Conservation (phyloP, 2,329 filamentous ascomycete species). For the Spiromastix sp. region DNA sequence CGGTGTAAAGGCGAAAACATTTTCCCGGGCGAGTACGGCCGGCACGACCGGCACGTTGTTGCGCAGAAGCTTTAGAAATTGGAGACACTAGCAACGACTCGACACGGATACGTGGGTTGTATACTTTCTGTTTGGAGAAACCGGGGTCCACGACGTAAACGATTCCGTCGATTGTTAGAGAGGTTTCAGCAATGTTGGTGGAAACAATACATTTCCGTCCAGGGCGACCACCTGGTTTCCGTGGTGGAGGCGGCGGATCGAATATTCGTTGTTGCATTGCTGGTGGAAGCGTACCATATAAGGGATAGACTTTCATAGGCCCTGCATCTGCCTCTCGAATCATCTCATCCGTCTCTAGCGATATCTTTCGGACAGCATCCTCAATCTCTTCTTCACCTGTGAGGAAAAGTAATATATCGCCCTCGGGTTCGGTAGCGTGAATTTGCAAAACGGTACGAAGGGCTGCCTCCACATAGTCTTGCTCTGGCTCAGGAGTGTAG, state of each 20-base stretch:
- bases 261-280: constrained; percentile 93
- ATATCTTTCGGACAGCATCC: constrained; percentile 86
- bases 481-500: constrained; percentile 91
- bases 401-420: constrained; percentile 87
- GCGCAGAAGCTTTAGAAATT: constrained; percentile 93
- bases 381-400: constrained; percentile 99
- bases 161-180: constrained; percentile 94
- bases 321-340: constrained; percentile 83
- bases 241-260: constrained; percentile 68
- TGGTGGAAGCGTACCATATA: constrained; percentile 88
- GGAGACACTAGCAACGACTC: constrained; percentile 96
- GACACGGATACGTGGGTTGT: constrained; percentile 92
- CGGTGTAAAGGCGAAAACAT: constrained; percentile 94
- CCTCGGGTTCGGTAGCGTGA: constrained; percentile 82
- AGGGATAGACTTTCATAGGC: constrained; percentile 78
- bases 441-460: constrained; percentile 94
- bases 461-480: constrained; percentile 93
- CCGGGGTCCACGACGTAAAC: constrained; percentile 99
- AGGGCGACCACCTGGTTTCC: constrained; percentile 65
- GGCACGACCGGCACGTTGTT: constrained; percentile 96
- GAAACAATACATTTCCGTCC: constrained; percentile 92
- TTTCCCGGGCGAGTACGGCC: constrained; percentile 98
- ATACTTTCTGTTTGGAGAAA: constrained; percentile 99
- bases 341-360: constrained; percentile 83
- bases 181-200: constrained; percentile 97